Conservation (phyloP, 2,329 filamentous ascomycete genomes). For the Xylaria sp. region DNA sequence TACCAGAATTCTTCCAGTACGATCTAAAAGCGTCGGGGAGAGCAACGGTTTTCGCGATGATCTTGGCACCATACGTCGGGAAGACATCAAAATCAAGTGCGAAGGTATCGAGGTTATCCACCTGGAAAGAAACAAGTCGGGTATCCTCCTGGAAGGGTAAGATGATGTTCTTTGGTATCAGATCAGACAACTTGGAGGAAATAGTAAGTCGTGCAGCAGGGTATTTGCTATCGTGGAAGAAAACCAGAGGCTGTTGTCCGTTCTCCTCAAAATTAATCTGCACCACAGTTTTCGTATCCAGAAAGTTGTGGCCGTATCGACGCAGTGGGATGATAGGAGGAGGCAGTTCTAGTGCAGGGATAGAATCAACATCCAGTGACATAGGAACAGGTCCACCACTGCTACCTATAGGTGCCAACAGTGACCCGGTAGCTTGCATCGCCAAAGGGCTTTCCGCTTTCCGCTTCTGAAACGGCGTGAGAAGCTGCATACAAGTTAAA, state of each 20-base stretch:
- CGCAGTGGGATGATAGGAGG: slow-evolving; percentile 95
- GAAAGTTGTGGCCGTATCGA: slow-evolving; percentile 97
- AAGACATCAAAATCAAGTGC: slow-evolving; percentile 98
- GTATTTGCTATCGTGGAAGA: slow-evolving; percentile 97
- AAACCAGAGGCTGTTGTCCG: slow-evolving; percentile 81
- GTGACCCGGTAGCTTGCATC: slow-evolving; percentile 53
- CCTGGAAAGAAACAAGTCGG: slow-evolving; percentile 92
- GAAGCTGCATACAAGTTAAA: slow-evolving; percentile 89
- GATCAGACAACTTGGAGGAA: slow-evolving; percentile 93
- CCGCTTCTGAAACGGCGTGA: slow-evolving; percentile 69
- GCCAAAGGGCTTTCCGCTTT: slow-evolving; percentile 58
- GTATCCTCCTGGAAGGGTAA: slow-evolving; percentile 97
- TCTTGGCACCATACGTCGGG: slow-evolving; percentile 95
- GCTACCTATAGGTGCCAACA: slow-evolving; percentile 58
- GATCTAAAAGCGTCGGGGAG: slow-evolving; percentile 87
- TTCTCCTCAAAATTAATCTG: slow-evolving; percentile 88
- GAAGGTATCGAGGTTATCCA: slow-evolving; percentile 92
- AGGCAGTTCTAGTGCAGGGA: slow-evolving; percentile 89
- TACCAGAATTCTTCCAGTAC: slow-evolving; percentile 77
- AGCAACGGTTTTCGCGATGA: slow-evolving; percentile 95
- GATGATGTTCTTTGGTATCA: slow-evolving; percentile 96
- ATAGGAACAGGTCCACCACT: slow-evolving; percentile 68
- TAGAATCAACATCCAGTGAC: slow-evolving; percentile 83
- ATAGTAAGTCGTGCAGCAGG: slow-evolving; percentile 95
- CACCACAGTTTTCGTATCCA: slow-evolving; percentile 96